Conservation (phyloP, 2,329 filamentous ascomycete species). For the Penicillium hordei region DNA sequence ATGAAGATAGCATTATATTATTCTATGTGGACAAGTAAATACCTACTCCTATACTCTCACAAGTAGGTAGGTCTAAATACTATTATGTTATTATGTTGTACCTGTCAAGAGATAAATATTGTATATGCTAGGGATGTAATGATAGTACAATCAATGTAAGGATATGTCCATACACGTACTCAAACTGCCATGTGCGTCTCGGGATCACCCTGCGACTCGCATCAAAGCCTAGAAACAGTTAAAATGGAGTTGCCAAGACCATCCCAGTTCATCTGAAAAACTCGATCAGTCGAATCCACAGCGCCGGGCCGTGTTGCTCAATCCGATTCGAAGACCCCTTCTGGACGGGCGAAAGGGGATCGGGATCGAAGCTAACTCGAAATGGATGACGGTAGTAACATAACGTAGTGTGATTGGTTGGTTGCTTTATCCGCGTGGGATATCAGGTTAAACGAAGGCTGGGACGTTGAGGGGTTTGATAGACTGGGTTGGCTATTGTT, state of each 20-base stretch:
- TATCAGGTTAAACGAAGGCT: not conserved
- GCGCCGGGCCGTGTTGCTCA: not conserved
- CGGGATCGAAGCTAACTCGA: not conserved
- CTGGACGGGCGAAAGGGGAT: not conserved
- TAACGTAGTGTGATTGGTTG: not conserved
- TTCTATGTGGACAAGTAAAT: not conserved
- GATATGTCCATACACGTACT: no score
- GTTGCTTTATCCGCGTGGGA: not conserved
- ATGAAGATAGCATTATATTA: not conserved
- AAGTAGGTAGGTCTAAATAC: not conserved
- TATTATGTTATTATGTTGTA: not conserved
- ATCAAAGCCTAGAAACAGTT: not conserved
- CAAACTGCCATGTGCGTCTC: constrained; percentile 4
- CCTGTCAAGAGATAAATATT: not conserved
- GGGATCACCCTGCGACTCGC: not conserved
- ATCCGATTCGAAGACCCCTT: constrained; percentile 2
- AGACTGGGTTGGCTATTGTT: not conserved
- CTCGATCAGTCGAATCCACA: constrained; percentile 5
- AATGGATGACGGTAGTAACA: not conserved
- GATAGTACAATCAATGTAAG: not conserved
- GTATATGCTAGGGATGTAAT: not conserved
- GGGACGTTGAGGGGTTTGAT: not conserved
- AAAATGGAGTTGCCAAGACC: not conserved
- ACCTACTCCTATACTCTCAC: not conserved
- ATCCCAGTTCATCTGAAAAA: not conserved